Evolutionary conservation across 129 eudicot genomes (phyloP), one percentile per base, ranked within the genome.

Genomic region (Mikania micrantha): DNA sequence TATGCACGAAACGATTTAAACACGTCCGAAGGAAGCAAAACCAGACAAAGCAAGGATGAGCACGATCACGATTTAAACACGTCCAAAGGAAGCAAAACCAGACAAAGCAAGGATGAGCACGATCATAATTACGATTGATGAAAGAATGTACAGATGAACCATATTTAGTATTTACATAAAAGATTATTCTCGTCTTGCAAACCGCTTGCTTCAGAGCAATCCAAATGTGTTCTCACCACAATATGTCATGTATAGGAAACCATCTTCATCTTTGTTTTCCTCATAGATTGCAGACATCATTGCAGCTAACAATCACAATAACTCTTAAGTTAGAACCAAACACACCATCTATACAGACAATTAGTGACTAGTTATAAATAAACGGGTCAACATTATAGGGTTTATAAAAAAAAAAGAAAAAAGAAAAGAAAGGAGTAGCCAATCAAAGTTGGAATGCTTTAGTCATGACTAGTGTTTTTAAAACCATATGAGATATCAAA

Each of bases 151-250:
- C 73, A 40, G 48, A 68, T 24, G 52, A 56, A 50, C 74, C 79
- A 53, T 81, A 87, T 87, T 77, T 80, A 88, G 44, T 81, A 87
- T 87, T 77, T 80, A 88, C 91, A 85, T 63, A 31, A 38, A 22
- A 17, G 49, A 47, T 47, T 2, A 7, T 47, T 20, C 6, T 47
- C 12, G 19, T 28, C 72, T 20, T 67, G n/a, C 17, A 53, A 25
- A 32, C 34, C 54, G 52, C 69, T 82, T 54, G 52, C 69, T 82
- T 84, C 85, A 88, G 80, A 60, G 50, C 65, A 49, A 77, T 74
- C 98, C 98, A 60, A 91, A 91, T 5, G 98, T 91, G 78, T 91
- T 91, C 95, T 91, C 98, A 0, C 98, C 98, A 17, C 98, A 88
- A 85, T 91, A 91, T 2, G 98, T 88, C 98, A 91, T 88, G 81